These are phyloP conservation scores for Prunus davidiana DNA, from an alignment of 306 rosid genomes.

Conservation along the genomic window DNA sequence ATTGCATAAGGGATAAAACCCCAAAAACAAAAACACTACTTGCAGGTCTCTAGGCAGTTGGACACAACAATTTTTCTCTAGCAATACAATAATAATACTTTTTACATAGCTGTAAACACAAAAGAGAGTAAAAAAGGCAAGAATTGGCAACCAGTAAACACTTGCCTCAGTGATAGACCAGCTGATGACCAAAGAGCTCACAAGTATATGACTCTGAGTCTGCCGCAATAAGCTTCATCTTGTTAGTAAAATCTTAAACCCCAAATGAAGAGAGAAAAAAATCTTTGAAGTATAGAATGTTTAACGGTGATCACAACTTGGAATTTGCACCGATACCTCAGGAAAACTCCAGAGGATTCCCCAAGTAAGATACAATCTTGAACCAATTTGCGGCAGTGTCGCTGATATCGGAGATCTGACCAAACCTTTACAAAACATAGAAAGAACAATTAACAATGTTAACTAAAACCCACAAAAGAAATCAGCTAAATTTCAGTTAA, in stretches of 20 bases:
- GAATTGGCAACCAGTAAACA: slow-evolving; percentile 16
- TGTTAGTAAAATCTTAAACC: slow-evolving; percentile 4
- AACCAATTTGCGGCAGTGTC: slow-evolving; percentile 77
- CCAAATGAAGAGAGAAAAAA: background rate
- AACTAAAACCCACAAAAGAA: slow-evolving; percentile 3
- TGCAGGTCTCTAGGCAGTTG: too few relatives aligned
- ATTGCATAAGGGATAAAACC: background rate
- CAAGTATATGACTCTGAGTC: slow-evolving; percentile 56
- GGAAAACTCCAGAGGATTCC: slow-evolving; percentile 86
- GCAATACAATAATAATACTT: background rate
- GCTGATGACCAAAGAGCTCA: slow-evolving; percentile 66
- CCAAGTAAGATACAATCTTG: slow-evolving; percentile 76
- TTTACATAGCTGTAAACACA: background rate
- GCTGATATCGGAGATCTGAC: slow-evolving; percentile 85
- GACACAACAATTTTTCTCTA: background rate
- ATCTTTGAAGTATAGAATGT: background rate
- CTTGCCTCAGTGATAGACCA: slow-evolving; percentile 91
- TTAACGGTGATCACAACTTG: background rate
- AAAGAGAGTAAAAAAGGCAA: slow-evolving; percentile 1
- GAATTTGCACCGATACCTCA: slow-evolving; percentile 42
- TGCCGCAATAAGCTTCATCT: slow-evolving; percentile 32
- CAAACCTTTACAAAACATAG: slow-evolving; percentile 43
- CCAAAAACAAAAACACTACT: background rate
- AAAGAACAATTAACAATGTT: background rate
- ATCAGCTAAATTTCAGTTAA: background rate